These are phyloP conservation scores for Cytospora piceae DNA, from an alignment of 2,329 filamentous ascomycete genomes.

Conservation along the genomic window DNA sequence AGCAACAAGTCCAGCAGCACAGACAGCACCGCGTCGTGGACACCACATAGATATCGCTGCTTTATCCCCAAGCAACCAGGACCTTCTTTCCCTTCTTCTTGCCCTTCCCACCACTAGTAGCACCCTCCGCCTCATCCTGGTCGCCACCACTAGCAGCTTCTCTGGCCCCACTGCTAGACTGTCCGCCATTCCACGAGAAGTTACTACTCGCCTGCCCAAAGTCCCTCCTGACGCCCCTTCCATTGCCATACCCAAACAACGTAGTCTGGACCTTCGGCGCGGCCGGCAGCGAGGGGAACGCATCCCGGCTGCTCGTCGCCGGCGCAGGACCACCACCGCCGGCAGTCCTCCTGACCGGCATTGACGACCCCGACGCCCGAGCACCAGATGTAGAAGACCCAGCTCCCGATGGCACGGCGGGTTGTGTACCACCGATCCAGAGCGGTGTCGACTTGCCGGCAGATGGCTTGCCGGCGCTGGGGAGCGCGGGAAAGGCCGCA, in stretches of 20 bases:
- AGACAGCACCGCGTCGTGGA: too few species aligned
- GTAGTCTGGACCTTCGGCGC: conserved; percentile 71
- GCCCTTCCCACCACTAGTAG: conserved; percentile 43
- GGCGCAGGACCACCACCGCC: conserved; percentile 24
- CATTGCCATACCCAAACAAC: conserved; percentile 62
- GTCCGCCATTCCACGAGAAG: conserved; percentile 55
- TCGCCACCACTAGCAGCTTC: conserved; percentile 35
- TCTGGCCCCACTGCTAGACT: conserved; percentile 32
- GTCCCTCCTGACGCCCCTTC: conserved; percentile 59
- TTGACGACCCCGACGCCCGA: conserved; percentile 1
- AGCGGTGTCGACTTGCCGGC: conserved; percentile 14
- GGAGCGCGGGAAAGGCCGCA: conserved; percentile 51
- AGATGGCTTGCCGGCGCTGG: conserved; percentile 33
- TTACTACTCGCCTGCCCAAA: conserved; percentile 49
- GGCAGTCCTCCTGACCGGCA: conserved; percentile 16
- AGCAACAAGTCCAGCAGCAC: not conserved
- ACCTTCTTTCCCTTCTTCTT: conserved; percentile 67
- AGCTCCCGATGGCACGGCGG: not conserved
- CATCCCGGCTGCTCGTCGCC: conserved; percentile 52
- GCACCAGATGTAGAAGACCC: conserved; percentile 9
- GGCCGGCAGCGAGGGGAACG: conserved; percentile 81
- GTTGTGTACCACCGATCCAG: conserved; percentile 34
- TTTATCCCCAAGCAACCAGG: conserved; percentile 62
- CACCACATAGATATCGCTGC: too few species aligned
- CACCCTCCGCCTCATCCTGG: conserved; percentile 37